phyloP scores from a whole-genome alignment of 306 rosid genomes.

The Gillenia trifoliata region DNA sequence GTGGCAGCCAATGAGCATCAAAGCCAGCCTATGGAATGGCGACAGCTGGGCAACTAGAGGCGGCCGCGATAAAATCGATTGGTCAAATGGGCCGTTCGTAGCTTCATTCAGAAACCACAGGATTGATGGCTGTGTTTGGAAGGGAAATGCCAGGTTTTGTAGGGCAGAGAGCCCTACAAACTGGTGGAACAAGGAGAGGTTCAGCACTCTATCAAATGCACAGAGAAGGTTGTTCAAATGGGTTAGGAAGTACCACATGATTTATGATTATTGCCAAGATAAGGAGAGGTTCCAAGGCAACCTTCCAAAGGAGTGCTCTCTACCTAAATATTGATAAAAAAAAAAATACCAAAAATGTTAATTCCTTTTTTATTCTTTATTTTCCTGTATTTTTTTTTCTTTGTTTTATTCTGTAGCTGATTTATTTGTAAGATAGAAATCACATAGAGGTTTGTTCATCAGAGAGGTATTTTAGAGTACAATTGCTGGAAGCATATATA shows the following conservation, averaged over 20 bases:
- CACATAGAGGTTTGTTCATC: background rate
- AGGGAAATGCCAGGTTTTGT: conserved; percentile 78
- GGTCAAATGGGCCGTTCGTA: conserved; percentile 76
- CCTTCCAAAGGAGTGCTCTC: conserved; percentile 83
- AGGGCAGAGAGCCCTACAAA: conserved; percentile 49
- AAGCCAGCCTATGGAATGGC: conserved; percentile 75
- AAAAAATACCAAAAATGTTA: background rate
- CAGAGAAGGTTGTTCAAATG: conserved; percentile 79
- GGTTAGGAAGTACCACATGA: conserved; percentile 73
- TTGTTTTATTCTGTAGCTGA: background rate
- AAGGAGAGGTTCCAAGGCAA: conserved; percentile 57
- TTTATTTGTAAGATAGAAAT: background rate
- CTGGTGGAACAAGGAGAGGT: conserved; percentile 75
- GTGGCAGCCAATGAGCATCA: conserved; percentile 86
- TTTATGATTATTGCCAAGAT: conserved; percentile 80
- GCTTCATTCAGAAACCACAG: conserved; percentile 62
- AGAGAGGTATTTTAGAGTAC: too few species aligned
- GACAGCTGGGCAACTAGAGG: conserved; percentile 92
- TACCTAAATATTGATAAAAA: conserved; percentile 64
- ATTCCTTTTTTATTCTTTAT: background rate
- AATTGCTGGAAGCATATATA: background rate
- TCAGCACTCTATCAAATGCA: conserved; percentile 35
- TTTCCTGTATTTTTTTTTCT: background rate
- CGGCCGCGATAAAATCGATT: conserved; percentile 76
- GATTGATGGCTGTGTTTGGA: conserved; percentile 80